Conservation (phyloP, 2,329 filamentous ascomycete species). For the Tolypocladium sp. region DNA sequence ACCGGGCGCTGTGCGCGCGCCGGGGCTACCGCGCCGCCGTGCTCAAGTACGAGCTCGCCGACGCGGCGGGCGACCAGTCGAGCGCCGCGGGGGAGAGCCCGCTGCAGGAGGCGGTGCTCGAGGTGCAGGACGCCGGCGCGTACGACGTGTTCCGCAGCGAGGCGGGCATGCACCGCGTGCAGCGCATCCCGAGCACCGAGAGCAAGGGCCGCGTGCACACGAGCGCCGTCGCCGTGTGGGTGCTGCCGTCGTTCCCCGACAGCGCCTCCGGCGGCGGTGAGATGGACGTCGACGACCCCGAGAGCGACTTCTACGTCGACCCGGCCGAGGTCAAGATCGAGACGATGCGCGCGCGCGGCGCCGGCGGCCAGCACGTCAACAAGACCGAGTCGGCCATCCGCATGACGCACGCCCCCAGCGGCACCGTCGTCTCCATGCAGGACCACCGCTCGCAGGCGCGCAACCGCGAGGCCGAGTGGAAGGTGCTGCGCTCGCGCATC, state of each 20-base stretch:
- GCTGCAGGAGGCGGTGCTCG: constrained; percentile 79
- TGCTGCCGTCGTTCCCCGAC: constrained; percentile 73
- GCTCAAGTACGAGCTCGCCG: constrained; percentile 72
- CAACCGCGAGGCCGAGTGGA: constrained; percentile 84
- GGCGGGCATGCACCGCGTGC: constrained; percentile 90
- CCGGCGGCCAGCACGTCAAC: constrained; percentile 96
- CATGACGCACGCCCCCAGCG: constrained; percentile 82
- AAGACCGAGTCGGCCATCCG: constrained; percentile 95
- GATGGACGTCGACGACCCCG: constrained; percentile 68
- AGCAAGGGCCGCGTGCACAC: constrained; percentile 88
- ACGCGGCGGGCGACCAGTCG: constrained; percentile 47
- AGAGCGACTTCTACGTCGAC: constrained; percentile 85
- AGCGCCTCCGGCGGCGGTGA: constrained; percentile 35
- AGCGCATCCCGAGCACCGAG: constrained; percentile 87
- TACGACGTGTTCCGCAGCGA: constrained; percentile 80
- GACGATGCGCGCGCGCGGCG: constrained; percentile 85
- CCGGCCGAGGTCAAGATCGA: constrained; percentile 74
- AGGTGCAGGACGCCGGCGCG: constrained; percentile 66
- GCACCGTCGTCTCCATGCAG: constrained; percentile 83
- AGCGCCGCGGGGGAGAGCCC: constrained; percentile 54
- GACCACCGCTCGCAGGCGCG: constrained; percentile 83
- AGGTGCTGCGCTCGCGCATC: constrained; percentile 69
- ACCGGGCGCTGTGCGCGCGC: constrained; percentile 65
- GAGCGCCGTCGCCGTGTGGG: constrained; percentile 83
- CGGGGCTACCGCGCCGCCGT: constrained; percentile 57